Percentiles rank a stretch among this genome's conserved stretches.
Conservation (phyloP, 2,329 filamentous ascomycete species). For the Cryphonectria japonica region DNA sequence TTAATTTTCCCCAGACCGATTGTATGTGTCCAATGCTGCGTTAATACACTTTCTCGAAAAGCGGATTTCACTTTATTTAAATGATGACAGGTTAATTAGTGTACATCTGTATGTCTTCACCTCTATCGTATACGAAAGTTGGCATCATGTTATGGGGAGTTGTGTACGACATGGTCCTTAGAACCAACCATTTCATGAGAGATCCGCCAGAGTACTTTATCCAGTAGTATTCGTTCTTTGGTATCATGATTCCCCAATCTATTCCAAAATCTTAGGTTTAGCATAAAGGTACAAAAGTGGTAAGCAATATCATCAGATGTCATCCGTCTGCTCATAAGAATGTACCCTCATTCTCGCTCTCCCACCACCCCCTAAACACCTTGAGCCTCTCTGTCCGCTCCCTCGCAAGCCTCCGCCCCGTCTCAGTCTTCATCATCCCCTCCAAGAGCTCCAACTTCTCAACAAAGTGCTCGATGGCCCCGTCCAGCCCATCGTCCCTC, state of each 20-base stretch:
- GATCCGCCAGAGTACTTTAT: too few relatives aligned
- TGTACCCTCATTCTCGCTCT: conserved; percentile 44
- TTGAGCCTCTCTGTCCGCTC: conserved; percentile 57
- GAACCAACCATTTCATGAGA: not conserved
- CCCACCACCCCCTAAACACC: conserved; percentile 62
- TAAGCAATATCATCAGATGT: not conserved
- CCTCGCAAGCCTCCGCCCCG: conserved; percentile 56
- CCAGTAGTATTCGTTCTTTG: not conserved
- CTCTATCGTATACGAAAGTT: too few relatives aligned
- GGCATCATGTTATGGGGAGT: not conserved
- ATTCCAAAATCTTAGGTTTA: too few relatives aligned
- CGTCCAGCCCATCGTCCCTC: conserved; percentile 55
- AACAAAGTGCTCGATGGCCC: conserved; percentile 74
- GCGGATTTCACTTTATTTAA: too few relatives aligned
- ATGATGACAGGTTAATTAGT: too few relatives aligned
- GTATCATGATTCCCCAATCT: not conserved
- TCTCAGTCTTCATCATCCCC: conserved; percentile 66
- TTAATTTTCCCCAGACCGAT: too few relatives aligned
- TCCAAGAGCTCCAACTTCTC: conserved; percentile 73
- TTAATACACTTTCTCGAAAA: too few relatives aligned
- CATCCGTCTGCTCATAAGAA: not conserved
- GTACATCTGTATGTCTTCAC: too few relatives aligned
- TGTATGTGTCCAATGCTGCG: too few relatives aligned
- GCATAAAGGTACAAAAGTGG: too few relatives aligned
- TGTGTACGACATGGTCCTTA: not conserved